phyloP scores from a whole-genome alignment of 345 rosid species.

The Ceriops decandra region DNA sequence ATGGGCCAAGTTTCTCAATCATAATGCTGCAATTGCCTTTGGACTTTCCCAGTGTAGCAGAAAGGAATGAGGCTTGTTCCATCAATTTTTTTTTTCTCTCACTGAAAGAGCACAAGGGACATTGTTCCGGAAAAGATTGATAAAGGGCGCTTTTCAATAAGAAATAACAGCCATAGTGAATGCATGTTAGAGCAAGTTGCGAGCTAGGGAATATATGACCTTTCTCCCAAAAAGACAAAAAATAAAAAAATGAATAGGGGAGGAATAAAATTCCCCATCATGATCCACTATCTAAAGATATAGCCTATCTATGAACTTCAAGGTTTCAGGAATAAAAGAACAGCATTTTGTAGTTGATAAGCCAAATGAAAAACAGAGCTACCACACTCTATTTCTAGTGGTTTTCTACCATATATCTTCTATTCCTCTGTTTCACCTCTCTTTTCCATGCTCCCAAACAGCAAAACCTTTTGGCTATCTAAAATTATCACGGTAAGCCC shows the following conservation, averaged over 20 bases:
- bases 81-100: too few species aligned
- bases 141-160: too few species aligned
- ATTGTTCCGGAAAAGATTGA: too few species aligned
- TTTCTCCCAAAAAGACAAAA: not conserved
- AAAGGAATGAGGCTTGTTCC: too few species aligned
- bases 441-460: slow-evolving; percentile 16
- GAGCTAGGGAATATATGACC: slow-evolving; percentile 16
- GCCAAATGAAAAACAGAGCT: slow-evolving; percentile 12
- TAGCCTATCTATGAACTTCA: slow-evolving; percentile 3
- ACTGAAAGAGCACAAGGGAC: too few species aligned
- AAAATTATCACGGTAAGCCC: slow-evolving; percentile 17
- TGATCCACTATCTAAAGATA: slow-evolving; percentile 38
- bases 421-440: not conserved
- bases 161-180: too few species aligned
- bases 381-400: slow-evolving; percentile 20
- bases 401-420: slow-evolving; percentile 15
- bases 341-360: slow-evolving; percentile 7
- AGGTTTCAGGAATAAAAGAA: slow-evolving; percentile 13
- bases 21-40: not conserved
- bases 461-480: slow-evolving; percentile 3
- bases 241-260: not conserved
- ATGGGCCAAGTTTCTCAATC: not conserved
- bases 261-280: not conserved
- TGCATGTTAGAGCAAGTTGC: too few species aligned
- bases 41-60: not conserved